Evolutionary conservation across 306 rosid species (phyloP).

Genomic region (Erythrophleum fordii): DNA sequence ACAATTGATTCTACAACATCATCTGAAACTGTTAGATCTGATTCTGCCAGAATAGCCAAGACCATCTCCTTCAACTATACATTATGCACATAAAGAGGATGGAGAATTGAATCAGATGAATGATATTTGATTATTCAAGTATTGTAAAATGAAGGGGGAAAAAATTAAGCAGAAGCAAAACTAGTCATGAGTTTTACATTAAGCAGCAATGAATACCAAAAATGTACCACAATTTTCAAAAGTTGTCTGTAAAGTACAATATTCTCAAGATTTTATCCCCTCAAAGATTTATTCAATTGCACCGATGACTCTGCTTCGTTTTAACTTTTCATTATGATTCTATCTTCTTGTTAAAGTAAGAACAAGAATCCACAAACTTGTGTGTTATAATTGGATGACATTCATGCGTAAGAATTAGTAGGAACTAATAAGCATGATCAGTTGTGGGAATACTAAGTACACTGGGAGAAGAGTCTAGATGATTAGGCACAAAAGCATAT

Average conservation of each 20-base stretch:
- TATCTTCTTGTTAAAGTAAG: background rate
- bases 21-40: slow-evolving; percentile 56
- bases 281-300: background rate
- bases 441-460: no score
- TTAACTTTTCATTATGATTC: background rate
- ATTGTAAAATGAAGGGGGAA: background rate
- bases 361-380: background rate
- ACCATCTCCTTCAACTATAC: slow-evolving; percentile 78
- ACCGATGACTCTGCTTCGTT: background rate
- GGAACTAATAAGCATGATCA: no score
- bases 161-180: background rate
- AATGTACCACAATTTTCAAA: background rate
- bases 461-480: no score
- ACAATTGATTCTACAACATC: slow-evolving; percentile 63
- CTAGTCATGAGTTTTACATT: background rate
- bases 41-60: slow-evolving; percentile 63
- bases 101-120: background rate
- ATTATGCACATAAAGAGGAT: slow-evolving; percentile 20
- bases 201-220: background rate
- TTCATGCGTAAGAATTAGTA: no score
- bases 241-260: background rate
- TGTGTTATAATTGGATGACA: background rate
- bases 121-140: background rate
- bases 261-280: background rate
- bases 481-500: no score